Evolutionary conservation across 805 yeast species (phyloP).

Genomic region (Lipomyces spencermartinsiae): DNA sequence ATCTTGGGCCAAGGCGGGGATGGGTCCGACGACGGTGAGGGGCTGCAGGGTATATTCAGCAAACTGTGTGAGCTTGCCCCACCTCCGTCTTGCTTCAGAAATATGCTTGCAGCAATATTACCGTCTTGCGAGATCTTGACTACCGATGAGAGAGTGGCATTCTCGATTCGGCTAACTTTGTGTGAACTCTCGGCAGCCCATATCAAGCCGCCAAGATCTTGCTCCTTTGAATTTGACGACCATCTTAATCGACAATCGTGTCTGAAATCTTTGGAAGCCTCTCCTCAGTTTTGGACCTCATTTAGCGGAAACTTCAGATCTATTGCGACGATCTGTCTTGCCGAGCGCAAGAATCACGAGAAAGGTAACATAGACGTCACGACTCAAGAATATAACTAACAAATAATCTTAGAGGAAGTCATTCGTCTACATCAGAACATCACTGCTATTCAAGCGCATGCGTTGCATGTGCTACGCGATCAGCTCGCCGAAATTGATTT

Average conservation of each 20-base stretch:
- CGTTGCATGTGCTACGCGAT: conserved; percentile 14
- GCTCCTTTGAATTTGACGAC: conserved; percentile 8
- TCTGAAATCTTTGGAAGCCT: conserved; percentile 20
- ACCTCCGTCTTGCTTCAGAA: conserved; percentile 36
- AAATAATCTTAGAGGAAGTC: conserved; percentile 15
- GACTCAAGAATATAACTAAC: not conserved
- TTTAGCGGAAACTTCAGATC: conserved; percentile 39
- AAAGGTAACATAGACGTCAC: conserved; percentile 14
- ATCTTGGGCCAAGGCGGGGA: not conserved
- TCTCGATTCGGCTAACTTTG: conserved; percentile 33
- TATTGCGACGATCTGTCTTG: conserved; percentile 31
- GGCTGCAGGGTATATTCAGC: conserved; percentile 1
- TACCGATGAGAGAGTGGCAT: conserved; percentile 26
- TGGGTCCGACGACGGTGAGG: not conserved
- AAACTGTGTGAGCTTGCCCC: conserved; percentile 33
- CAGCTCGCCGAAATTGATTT: conserved; percentile 16
- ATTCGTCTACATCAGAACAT: conserved; percentile 26
- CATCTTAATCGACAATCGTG: conserved; percentile 18
- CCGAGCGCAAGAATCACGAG: conserved; percentile 29
- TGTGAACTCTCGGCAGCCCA: conserved; percentile 37
- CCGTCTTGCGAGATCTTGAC: conserved; percentile 25
- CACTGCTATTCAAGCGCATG: conserved; percentile 22
- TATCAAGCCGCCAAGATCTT: conserved; percentile 22
- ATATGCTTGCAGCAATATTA: conserved; percentile 25
- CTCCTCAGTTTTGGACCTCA: conserved; percentile 41